Evolutionary conservation across 306 rosid genomes (phyloP), one percentile per base, ranked within the genome.

Genomic region (Glycine tomentella): DNA sequence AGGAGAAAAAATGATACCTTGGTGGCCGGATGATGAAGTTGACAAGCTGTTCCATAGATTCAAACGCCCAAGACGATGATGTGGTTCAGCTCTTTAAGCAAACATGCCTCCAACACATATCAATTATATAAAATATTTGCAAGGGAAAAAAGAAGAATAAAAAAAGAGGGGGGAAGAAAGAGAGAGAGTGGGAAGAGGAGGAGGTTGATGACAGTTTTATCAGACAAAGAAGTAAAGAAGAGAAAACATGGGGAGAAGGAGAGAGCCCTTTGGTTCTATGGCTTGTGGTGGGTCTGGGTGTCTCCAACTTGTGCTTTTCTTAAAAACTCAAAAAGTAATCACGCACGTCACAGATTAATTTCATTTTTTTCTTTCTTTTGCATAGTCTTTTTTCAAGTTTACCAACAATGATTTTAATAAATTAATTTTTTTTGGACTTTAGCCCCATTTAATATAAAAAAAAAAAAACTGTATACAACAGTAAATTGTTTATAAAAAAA

Each of bases 11-110:
- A 4, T 6, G 84, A 77, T 63, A 87, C 90, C 90, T 84, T 48
- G 90, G 90, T 59, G 90, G 90, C 6, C 90, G 83, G 72, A 87
- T 87, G 67, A 87, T 87, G 87, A 87, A 87, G 85, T 87, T 87
- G 67, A 87, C 85, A 55, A 87, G 87, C 70, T 87, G 90, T 67
- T 87, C 90, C 90, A 87, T 87, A 40, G 96, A 88, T 89, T 90
- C 82, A 81, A 88, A 66, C 17, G 73, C 62, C 63, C 55, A 70
- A 80, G 49, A 65, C 55, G 75, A 79, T 67, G 50, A 72, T 16
- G 14, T 1, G 25, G 74, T 63, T 59, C 46, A 78, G 70, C 45
- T 52, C 36, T 74, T 56, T 0, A 50, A 70, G 59, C 65, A 77
- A 78, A 78, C 66, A 73, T 59, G 75, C 42, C 76, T 68, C 59